Conservation (phyloP, 2,329 filamentous ascomycete species). For the Coleophoma eucalyptorum region DNA sequence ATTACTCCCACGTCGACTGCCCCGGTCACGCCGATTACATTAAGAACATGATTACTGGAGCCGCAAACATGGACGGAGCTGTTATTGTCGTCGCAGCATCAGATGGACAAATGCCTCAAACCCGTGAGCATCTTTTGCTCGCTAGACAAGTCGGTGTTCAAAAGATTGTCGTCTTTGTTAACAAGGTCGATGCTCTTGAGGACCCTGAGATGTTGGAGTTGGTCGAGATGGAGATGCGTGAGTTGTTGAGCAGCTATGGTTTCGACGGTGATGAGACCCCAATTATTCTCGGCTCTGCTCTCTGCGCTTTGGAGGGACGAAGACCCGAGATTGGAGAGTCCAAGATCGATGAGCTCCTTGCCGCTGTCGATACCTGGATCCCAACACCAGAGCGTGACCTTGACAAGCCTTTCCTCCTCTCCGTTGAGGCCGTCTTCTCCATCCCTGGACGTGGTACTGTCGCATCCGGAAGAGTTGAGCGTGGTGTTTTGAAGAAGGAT, state of each 20-base stretch:
- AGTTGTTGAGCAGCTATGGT: conserved; percentile 86
- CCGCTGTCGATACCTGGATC: conserved; percentile 92
- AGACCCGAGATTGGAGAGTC: conserved; percentile 79
- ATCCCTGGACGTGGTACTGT: conserved; percentile 94
- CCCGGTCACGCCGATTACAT: conserved; percentile 99
- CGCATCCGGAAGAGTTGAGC: conserved; percentile 94
- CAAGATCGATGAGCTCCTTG: conserved; percentile 89
- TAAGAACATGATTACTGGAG: conserved; percentile 99
- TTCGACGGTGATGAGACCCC: conserved; percentile 98
- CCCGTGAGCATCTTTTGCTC: conserved; percentile 94
- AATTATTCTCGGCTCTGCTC: conserved; percentile 93
- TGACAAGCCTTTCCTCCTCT: conserved; percentile 99
- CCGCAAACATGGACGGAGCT: conserved; percentile 98
- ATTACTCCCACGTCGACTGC: conserved; percentile 99
- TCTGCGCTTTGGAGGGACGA: conserved; percentile 87
- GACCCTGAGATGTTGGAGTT: conserved; percentile 99
- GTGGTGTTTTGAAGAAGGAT: conserved; percentile 90
- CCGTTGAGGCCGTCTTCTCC: conserved; percentile 89
- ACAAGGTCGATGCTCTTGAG: conserved; percentile 97
- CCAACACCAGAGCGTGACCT: conserved; percentile 90
- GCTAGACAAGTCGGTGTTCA: conserved; percentile 98
- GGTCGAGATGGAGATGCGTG: conserved; percentile 99
- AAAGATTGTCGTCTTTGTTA: conserved; percentile 98
- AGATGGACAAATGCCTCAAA: conserved; percentile 99
- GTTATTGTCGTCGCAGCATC: conserved; percentile 98